Percentiles rank a stretch among this genome's conserved stretches.
Evolutionary conservation across 2,329 filamentous ascomycete species (phyloP).

Genomic region (Exophiala aquamarina): DNA sequence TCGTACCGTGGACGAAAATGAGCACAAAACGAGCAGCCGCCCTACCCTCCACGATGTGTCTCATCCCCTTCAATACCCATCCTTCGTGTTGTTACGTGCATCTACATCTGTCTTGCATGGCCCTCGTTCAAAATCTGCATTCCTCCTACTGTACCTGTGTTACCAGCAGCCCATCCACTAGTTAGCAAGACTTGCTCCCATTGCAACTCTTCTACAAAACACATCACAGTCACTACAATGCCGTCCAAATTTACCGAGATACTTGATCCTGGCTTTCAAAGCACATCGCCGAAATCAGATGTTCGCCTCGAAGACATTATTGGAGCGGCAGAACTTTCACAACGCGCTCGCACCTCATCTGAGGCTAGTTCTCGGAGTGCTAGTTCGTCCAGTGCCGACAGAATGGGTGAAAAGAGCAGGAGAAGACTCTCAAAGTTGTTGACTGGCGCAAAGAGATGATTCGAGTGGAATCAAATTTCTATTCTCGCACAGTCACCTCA

Average conservation of each 20-base stretch:
- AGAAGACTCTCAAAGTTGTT: conserved; percentile 21
- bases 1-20: conserved; percentile 17
- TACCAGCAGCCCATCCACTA: no score
- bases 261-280: conserved; percentile 37
- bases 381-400: conserved; percentile 30
- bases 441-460: conserved; percentile 17
- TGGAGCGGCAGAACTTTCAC: conserved; percentile 35
- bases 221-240: conserved; percentile 32
- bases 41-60: not conserved
- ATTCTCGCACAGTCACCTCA: no score
- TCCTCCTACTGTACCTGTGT: not conserved
- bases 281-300: conserved; percentile 39
- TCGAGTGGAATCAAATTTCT: no score
- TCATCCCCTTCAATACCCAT: conserved; percentile 3
- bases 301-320: conserved; percentile 46
- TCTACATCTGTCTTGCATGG: not conserved
- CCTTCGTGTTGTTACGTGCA: not conserved
- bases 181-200: no score
- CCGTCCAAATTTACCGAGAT: conserved; percentile 46
- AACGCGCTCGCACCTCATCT: conserved; percentile 31
- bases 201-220: no score
- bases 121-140: no score
- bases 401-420: conserved; percentile 15
- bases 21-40: conserved; percentile 3
- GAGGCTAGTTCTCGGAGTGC: conserved; percentile 37